A percentile compares a stretch with the other conserved stretches of the same genome.
These are phyloP conservation scores for Candida saitoana DNA, from an alignment of 805 yeast genomes.

Conservation along the genomic window DNA sequence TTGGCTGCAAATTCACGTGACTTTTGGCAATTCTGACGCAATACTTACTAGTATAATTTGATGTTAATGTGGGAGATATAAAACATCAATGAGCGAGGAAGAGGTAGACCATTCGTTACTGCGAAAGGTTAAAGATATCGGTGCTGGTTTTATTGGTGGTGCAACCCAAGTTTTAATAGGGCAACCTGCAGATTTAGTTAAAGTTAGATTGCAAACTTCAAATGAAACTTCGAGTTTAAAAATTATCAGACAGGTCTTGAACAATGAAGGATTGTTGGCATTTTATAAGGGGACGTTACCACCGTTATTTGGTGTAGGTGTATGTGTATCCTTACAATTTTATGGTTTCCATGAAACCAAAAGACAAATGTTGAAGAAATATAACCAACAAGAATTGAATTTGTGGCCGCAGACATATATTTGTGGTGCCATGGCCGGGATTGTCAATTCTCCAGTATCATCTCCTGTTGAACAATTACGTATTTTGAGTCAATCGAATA, in stretches of 20 bases:
- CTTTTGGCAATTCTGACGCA: constrained; percentile 5
- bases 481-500: constrained; percentile 54
- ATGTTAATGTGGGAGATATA: not conserved
- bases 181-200: constrained; percentile 45
- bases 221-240: constrained; percentile 26
- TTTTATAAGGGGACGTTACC: constrained; percentile 45
- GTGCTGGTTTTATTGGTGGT: constrained; percentile 45
- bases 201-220: constrained; percentile 39
- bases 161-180: constrained; percentile 46
- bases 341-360: constrained; percentile 69
- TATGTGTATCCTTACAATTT: constrained; percentile 65
- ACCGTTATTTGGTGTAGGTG: constrained; percentile 47
- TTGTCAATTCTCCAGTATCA: constrained; percentile 60
- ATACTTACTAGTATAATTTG: too few relatives aligned
- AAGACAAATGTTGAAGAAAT: constrained; percentile 44
- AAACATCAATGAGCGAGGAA: constrained; percentile 4
- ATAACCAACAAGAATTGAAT: constrained; percentile 31
- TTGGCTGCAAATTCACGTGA: constrained; percentile 7
- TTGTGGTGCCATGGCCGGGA: constrained; percentile 64
- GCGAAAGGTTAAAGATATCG: constrained; percentile 38
- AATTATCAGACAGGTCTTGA: constrained; percentile 32
- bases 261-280: constrained; percentile 40
- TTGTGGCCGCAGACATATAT: constrained; percentile 55
- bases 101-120: constrained; percentile 30
- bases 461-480: constrained; percentile 66